Percentiles rank a stretch among this genome's conserved stretches.
Evolutionary conservation across 257 asterid genomes (phyloP).

Genomic region (Primulina tabacum): DNA sequence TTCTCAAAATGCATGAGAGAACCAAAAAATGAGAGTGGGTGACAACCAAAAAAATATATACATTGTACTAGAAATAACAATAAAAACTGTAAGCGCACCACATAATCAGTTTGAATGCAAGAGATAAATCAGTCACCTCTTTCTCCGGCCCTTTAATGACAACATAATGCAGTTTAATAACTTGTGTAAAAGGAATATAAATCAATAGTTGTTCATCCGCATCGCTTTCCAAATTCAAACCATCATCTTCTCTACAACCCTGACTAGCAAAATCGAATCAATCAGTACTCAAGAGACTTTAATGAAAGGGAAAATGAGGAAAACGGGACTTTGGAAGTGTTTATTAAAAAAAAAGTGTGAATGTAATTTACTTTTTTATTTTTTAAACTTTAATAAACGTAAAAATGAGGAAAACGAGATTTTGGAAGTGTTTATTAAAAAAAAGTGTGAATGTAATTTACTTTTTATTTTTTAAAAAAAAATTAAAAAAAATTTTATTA

Average conservation of each 20-base stretch:
- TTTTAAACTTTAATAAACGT: no score
- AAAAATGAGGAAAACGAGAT: no score
- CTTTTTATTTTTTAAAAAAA: no score
- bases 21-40: not conserved
- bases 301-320: no score
- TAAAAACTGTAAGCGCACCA: not conserved
- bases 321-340: no score
- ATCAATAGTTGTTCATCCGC: constrained; percentile 94
- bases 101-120: not conserved
- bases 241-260: constrained; percentile 98
- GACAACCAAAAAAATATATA: not conserved
- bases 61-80: not conserved
- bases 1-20: not conserved
- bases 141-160: constrained; percentile 79
- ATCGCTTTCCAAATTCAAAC: constrained; percentile 84
- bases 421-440: no score
- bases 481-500: no score
- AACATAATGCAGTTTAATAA: constrained; percentile 77
- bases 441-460: no score
- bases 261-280: constrained; percentile 29
- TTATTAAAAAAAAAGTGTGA: no score
- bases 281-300: not conserved
- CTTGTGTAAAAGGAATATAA: constrained; percentile 83
- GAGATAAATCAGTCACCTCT: constrained; percentile 45
- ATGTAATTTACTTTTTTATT: no score